Percentiles rank a stretch among this genome's conserved stretches.
These are phyloP conservation scores for Fusarium sp. DNA, from an alignment of 2,329 filamentous ascomycete species.

Conservation along the genomic window DNA sequence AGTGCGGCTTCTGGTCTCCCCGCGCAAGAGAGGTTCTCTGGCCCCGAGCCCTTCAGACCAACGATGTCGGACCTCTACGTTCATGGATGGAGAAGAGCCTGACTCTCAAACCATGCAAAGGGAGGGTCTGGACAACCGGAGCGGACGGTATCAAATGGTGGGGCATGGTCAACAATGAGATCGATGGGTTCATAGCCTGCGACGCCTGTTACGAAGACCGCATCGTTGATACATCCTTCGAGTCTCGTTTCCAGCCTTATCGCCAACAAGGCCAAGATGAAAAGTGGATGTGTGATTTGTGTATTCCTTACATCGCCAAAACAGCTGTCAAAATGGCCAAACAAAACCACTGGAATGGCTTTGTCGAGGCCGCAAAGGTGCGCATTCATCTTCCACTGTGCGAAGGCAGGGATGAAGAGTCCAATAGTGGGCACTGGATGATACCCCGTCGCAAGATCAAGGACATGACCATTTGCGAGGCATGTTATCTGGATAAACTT, in stretches of 20 bases:
- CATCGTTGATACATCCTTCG: constrained; percentile 48
- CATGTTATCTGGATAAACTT: constrained; percentile 53
- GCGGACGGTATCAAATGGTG: constrained; percentile 51
- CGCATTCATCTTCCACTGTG: constrained; percentile 47
- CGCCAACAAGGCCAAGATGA: constrained; percentile 44
- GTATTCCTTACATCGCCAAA: constrained; percentile 44
- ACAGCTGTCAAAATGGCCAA: constrained; percentile 35
- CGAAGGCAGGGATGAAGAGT: constrained; percentile 44
- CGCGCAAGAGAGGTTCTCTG: constrained; percentile 53
- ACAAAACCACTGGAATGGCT: constrained; percentile 49
- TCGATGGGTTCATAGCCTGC: constrained; percentile 53
- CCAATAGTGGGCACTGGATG: constrained; percentile 47
- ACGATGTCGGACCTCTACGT: constrained; percentile 43
- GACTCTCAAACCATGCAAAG: constrained; percentile 49
- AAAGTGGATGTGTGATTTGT: constrained; percentile 52
- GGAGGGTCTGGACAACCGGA: constrained; percentile 26
- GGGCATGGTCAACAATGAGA: constrained; percentile 44
- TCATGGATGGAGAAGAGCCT: constrained; percentile 49
- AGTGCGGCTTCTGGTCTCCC: constrained; percentile 48
- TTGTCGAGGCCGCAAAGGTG: constrained; percentile 39
- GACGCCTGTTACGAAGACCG: constrained; percentile 55
- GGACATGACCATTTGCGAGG: constrained; percentile 49
- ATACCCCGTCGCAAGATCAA: constrained; percentile 41
- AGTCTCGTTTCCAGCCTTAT: constrained; percentile 47
- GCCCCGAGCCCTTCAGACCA: constrained; percentile 47